These are phyloP conservation scores for Pestalotiopsis sp. DNA, from an alignment of 2,329 filamentous ascomycete genomes.

Conservation along the genomic window DNA sequence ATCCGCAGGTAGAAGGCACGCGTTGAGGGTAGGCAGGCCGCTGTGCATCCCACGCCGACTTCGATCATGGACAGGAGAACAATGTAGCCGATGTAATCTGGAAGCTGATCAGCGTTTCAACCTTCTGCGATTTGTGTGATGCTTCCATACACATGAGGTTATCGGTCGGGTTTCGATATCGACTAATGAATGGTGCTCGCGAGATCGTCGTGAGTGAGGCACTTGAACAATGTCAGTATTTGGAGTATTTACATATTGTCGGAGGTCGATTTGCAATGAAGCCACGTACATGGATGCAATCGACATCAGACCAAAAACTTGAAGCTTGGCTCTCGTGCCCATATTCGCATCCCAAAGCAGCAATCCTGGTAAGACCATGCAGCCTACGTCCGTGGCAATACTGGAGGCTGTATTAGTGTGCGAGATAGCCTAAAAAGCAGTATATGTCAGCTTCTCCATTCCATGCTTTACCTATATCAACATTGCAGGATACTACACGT, in stretches of 20 bases:
- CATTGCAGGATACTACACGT: too few relatives aligned
- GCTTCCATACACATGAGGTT: conserved; percentile 17
- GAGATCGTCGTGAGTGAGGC: conserved; percentile 21
- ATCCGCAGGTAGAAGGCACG: conserved; percentile 16
- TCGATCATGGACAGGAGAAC: conserved; percentile 20
- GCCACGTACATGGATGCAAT: conserved; percentile 35
- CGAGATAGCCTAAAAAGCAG: too few relatives aligned
- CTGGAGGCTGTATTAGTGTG: conserved; percentile 2
- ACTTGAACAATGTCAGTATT: conserved; percentile 3
- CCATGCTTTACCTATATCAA: neutral
- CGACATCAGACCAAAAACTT: conserved; percentile 5
- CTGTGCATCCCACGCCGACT: conserved; percentile 18
- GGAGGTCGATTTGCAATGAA: too few relatives aligned
- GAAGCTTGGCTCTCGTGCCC: neutral
- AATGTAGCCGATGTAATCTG: conserved; percentile 17
- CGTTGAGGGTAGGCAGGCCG: conserved; percentile 19
- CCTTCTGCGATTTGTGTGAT: neutral
- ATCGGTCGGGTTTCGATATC: conserved; percentile 6
- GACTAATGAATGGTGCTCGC: conserved; percentile 14
- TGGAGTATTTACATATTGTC: too few relatives aligned
- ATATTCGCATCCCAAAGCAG: conserved; percentile 3
- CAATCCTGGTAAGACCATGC: conserved; percentile 4
- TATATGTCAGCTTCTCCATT: neutral
- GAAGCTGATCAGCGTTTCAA: neutral
- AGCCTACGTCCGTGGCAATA: conserved; percentile 7